Conservation (phyloP, 73 alveolate species). For the Paramecium octaurelia region DNA sequence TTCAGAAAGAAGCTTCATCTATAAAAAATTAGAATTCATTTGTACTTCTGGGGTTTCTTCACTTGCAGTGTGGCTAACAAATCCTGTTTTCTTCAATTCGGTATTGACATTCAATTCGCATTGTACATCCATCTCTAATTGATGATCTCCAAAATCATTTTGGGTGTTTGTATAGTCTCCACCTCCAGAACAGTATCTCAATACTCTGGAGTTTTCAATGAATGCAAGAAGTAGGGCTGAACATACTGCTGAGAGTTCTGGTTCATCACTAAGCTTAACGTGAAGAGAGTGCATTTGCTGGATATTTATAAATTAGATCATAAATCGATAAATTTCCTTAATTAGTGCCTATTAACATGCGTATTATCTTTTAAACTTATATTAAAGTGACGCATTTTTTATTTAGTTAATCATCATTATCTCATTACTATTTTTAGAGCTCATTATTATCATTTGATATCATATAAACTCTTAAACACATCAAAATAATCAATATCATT, state of each 20-base stretch:
- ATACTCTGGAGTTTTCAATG: neutral
- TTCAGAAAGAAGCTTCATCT: constrained; percentile 44
- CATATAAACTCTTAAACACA: neutral
- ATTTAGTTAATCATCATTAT: neutral
- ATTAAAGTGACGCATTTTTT: neutral
- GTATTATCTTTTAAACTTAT: neutral
- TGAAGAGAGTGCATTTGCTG: constrained; percentile 16
- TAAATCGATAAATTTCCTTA: neutral
- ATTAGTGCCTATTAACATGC: neutral
- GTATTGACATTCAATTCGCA: neutral
- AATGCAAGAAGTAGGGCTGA: constrained; percentile 12
- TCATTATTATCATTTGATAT: neutral
- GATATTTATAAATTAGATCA: neutral
- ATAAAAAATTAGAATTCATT: neutral
- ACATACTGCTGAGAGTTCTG: neutral
- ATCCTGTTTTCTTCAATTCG: constrained; percentile 12
- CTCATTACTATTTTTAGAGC: neutral
- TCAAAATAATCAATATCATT: neutral
- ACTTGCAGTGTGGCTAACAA: constrained; percentile 15
- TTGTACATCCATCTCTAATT: constrained; percentile 22
- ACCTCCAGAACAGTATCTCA: constrained; percentile 39
- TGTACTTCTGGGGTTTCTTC: constrained; percentile 48
- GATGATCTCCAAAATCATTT: constrained; percentile 47
- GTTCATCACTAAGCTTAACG: constrained; percentile 43
- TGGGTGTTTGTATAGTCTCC: constrained; percentile 14